Conservation (phyloP, 2,329 filamentous ascomycete genomes). For the Scedosporium boydii region DNA sequence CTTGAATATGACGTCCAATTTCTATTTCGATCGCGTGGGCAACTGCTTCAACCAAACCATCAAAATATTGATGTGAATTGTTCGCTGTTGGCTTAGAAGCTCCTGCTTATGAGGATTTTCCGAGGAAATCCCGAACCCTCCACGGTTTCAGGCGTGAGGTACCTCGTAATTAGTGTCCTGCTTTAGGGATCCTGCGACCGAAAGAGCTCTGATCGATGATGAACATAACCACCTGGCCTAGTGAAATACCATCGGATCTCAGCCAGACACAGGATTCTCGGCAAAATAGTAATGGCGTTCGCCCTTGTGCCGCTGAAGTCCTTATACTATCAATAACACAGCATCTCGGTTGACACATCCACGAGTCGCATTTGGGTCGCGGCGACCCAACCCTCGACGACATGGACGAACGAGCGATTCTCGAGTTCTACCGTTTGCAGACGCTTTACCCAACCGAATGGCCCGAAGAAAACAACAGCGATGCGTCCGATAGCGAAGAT, state of each 20-base stretch:
- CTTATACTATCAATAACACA: neutral
- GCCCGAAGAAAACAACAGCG: slow-evolving; percentile 70
- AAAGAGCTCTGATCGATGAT: no score
- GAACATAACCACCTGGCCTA: no score
- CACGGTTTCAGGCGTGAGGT: neutral
- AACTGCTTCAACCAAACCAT: neutral
- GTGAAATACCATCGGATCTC: neutral
- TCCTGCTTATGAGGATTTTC: neutral
- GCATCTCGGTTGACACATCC: neutral
- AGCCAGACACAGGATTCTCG: neutral
- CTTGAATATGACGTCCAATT: neutral
- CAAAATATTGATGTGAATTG: neutral
- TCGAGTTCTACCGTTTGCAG: slow-evolving; percentile 83
- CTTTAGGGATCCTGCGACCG: no score
- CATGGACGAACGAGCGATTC: slow-evolving; percentile 64
- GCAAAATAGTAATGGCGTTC: neutral
- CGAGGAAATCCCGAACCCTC: neutral
- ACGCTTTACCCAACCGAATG: slow-evolving; percentile 73
- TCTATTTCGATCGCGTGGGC: neutral
- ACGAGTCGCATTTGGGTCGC: neutral
- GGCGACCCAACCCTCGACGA: slow-evolving; percentile 9
- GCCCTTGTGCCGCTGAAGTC: neutral
- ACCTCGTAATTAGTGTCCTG: no score
- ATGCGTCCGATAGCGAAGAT: slow-evolving; percentile 53
- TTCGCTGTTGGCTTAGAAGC: neutral